phyloP scores from a whole-genome alignment of 306 rosid genomes.

The Cajanus cajan region DNA sequence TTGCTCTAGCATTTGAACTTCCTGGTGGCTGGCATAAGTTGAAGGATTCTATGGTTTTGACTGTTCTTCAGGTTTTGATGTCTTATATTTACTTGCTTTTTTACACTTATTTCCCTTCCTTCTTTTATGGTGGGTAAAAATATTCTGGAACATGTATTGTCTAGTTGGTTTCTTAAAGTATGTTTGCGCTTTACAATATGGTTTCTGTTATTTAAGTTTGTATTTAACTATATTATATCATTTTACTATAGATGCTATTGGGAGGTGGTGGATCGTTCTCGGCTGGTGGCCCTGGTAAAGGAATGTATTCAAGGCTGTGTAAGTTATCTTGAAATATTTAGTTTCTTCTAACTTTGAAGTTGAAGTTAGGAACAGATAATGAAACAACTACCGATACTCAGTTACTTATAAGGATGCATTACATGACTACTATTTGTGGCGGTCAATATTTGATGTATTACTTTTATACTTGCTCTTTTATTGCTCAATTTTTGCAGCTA shows the following conservation, averaged over 20 bases:
- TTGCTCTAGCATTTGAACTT: constrained; percentile 94
- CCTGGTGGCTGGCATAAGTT: constrained; percentile 93
- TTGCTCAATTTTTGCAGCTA: background rate
- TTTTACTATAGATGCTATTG: constrained; percentile 59
- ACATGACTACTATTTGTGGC: background rate
- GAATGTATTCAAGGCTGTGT: constrained; percentile 91
- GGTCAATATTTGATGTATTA: background rate
- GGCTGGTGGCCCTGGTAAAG: constrained; percentile 96
- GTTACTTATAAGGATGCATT: background rate
- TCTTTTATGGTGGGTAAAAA: constrained; percentile 6
- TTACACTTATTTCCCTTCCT: background rate
- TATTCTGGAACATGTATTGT: background rate
- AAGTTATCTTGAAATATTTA: constrained; percentile 43
- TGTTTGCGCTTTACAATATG: background rate
- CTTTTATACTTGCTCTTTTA: background rate
- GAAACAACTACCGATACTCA: background rate
- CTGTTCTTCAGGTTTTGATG: constrained; percentile 82
- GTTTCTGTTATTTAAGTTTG: constrained; percentile 13
- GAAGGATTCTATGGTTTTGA: constrained; percentile 81
- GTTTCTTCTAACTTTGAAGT: constrained; percentile 9
- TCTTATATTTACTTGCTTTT: constrained; percentile 1
- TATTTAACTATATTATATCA: constrained; percentile 27
- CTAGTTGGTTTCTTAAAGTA: constrained; percentile 16
- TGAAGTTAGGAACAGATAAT: constrained; percentile 15
- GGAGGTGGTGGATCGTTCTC: constrained; percentile 98